Conservation (phyloP, 768 basidiomycete species). For the Collybiopsis luxurians region DNA sequence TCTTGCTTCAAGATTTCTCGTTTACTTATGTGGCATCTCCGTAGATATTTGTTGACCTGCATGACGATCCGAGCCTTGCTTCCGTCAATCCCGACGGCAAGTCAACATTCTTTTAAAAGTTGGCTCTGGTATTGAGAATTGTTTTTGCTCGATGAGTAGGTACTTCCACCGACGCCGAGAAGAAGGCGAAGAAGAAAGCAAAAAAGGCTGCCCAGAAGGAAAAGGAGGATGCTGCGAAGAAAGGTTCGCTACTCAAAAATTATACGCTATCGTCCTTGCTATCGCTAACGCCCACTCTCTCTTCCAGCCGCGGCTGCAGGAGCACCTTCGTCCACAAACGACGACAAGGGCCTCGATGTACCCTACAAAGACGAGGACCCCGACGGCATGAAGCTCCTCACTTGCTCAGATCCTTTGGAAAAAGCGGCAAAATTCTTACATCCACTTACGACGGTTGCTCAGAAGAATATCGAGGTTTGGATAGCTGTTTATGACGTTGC, state of each 20-base stretch:
- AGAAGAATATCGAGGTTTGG: slow-evolving; percentile 67
- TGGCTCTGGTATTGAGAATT: too few relatives aligned
- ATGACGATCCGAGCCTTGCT: slow-evolving; percentile 69
- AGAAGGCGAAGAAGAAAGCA: slow-evolving; percentile 84
- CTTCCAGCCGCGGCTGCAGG: slow-evolving; percentile 22
- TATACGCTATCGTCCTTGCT: background rate
- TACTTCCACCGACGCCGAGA: slow-evolving; percentile 58
- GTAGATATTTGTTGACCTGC: slow-evolving; percentile 71
- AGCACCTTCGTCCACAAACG: slow-evolving; percentile 36
- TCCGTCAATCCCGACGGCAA: slow-evolving; percentile 35
- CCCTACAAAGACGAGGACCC: slow-evolving; percentile 78
- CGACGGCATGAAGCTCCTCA: slow-evolving; percentile 70
- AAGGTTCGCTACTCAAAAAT: slow-evolving; percentile 43
- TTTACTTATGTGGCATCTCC: slow-evolving; percentile 1
- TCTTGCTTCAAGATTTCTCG: slow-evolving; percentile 10
- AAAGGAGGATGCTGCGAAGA: slow-evolving; percentile 64
- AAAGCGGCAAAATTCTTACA: slow-evolving; percentile 69
- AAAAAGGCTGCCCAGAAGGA: slow-evolving; percentile 74
- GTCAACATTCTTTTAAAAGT: slow-evolving; percentile 24
- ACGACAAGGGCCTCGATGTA: slow-evolving; percentile 71
- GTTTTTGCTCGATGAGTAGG: too few relatives aligned
- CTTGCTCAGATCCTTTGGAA: slow-evolving; percentile 64
- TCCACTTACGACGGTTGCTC: slow-evolving; percentile 55
- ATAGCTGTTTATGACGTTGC: slow-evolving; percentile 77
- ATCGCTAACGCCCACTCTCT: slow-evolving; percentile 5